Percentiles rank a stretch among this genome's conserved stretches.
Evolutionary conservation across 441 rosid genomes (phyloP).

Genomic region (Biscutella laevigata): DNA sequence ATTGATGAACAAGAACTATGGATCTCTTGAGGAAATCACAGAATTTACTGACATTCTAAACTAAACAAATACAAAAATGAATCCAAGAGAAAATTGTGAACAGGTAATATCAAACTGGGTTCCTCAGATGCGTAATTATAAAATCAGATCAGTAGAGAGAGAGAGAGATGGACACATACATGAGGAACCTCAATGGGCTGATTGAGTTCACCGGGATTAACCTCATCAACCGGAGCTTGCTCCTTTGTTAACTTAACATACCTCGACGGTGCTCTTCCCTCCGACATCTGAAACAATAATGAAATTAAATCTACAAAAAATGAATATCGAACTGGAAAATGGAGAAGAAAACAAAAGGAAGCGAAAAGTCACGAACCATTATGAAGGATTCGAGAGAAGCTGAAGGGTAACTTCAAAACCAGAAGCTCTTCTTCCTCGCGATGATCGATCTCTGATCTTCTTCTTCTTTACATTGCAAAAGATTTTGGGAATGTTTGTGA

Average conservation of each 20-base stretch:
- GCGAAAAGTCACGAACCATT: neutral
- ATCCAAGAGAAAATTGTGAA: too few relatives aligned
- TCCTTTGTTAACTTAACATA: constrained; percentile 61
- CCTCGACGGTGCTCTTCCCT: constrained; percentile 45
- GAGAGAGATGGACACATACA: constrained; percentile 28
- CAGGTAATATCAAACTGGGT: neutral
- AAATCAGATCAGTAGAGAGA: neutral
- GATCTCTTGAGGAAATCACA: neutral
- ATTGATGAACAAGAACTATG: neutral
- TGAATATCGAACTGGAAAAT: neutral
- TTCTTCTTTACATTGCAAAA: too few relatives aligned
- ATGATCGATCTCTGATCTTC: constrained; percentile 5
- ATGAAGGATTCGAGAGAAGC: neutral
- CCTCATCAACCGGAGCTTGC: constrained; percentile 52
- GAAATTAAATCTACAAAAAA: neutral
- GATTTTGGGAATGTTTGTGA: too few relatives aligned
- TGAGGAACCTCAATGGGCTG: constrained; percentile 66
- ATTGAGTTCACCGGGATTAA: constrained; percentile 68
- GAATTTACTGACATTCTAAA: neutral
- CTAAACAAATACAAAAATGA: too few relatives aligned
- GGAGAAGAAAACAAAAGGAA: neutral
- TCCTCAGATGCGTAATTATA: neutral
- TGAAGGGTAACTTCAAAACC: neutral
- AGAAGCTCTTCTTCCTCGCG: neutral
- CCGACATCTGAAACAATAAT: constrained; percentile 45